Evolutionary conservation across 2,329 filamentous ascomycete genomes (phyloP), one percentile per base, ranked within the genome.

Genomic region (Berkeleyomyces rouxiae): DNA sequence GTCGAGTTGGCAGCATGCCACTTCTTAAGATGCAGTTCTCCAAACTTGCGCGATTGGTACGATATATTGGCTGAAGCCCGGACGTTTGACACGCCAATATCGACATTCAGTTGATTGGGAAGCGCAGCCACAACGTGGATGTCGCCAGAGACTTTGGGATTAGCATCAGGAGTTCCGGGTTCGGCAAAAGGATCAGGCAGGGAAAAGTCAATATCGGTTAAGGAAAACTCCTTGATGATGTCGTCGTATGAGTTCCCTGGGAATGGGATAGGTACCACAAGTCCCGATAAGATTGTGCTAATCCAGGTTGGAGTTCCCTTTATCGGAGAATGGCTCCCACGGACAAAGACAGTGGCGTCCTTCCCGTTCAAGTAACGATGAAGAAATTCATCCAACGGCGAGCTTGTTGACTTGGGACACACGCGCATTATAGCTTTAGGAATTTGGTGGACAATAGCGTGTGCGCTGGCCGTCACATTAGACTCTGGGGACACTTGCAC

Each of bases 1-100:
- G 82, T 88, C 7, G 91, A 95, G 70, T 87, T 89, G 51, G 92
- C 88, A 37, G 80, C 74, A 71, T 96, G 89, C 92, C 92, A 97
- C 68, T 90, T 79, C 44, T 79, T 75, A 60, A 99, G 71, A 70
- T 93, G 82, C 36, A 99, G 79, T 62, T 86, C 81, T 44, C 93
- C 93, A 64, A 99, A 82, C 71, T 92, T 88, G 61, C 84, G 78
- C 36, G 79, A 79, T 67, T 88, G 78, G 73, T 95, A 96, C 67
- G 82, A 88, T 2, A 97, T 85, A 70, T 95, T 84, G 3, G 90
- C 86, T 61, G 82, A 81, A 1, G 92, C 90, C 61, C 84, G 82
- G 58, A 99, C 82, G 64, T 79, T 80, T 44, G 84, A 84, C 49
- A 97, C 88, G 65, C 87, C 83, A 60, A 99, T 75, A 59, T 85